Conservation (phyloP, 2,329 filamentous ascomycete genomes). For the Monosporascus sp. region DNA sequence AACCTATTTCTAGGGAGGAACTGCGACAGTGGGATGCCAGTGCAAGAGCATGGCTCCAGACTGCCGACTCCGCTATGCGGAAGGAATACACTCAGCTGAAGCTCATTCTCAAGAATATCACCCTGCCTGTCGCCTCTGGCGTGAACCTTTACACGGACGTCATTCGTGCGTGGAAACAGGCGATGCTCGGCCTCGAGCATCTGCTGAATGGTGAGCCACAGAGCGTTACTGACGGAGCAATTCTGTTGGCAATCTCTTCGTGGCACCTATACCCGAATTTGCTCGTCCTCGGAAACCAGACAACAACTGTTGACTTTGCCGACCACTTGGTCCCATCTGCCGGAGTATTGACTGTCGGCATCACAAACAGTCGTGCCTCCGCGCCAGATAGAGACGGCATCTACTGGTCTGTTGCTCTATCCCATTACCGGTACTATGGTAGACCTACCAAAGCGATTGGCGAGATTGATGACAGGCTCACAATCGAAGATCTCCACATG, state of each 20-base stretch:
- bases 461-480: background rate
- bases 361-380: background rate
- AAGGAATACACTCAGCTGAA: constrained; percentile 17
- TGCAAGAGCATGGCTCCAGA: constrained; percentile 25
- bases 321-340: background rate
- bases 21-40: constrained; percentile 26
- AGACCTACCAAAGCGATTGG: background rate
- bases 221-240: background rate
- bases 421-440: background rate
- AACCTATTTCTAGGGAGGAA: constrained; percentile 13
- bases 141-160: too few relatives aligned
- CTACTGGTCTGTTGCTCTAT: background rate
- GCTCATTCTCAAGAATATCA: constrained; percentile 18
- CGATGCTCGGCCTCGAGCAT: too few relatives aligned
- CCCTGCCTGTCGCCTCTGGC: background rate
- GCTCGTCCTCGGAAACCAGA: background rate
- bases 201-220: too few relatives aligned
- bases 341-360: background rate
- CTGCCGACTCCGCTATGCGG: constrained; percentile 18
- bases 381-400: background rate
- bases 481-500: background rate
- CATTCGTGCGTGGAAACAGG: too few relatives aligned
- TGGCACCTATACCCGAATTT: background rate
- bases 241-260: background rate
- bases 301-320: background rate